Base-by-base conservation (phyloP, 371 early-diverging fungal species). In the Synchytrium microbalum region DNA sequence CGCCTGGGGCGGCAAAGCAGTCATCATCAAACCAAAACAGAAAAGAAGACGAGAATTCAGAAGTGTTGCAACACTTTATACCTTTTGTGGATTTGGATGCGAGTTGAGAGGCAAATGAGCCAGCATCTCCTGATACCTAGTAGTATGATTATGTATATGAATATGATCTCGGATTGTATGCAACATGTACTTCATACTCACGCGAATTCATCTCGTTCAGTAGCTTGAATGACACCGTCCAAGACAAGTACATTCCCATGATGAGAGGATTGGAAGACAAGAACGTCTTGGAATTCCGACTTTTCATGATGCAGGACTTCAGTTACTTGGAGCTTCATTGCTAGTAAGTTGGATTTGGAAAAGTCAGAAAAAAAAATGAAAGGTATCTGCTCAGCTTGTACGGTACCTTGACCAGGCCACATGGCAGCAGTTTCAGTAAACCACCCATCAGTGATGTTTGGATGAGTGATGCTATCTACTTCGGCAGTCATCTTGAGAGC, bases 191-290 rank as follows among this genome's bases (percentile, higher is more conserved):
- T 3, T 23, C 2, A n/a, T 2, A 85, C 86, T 76, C 83, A 90
- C 82, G 95, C 84, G 75, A 94, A 94, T 79, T 97, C 98, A 79
- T 97, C 98, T 72, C 93, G 88, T 80, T 97, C 98, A 63, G 96
- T 96, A 63, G 87, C 86, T 78, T 97, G 96, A 76, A 97, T 93
- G 56, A 93, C 96, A 68, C 94, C 94, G 71, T 97, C 98, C 61
- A 97, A 88, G 52, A 95, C 95, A 54, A 97, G 83, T 28, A 95
- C 96, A 73, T 90, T 93, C 66, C 98, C 98, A 74, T 96, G 92
- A 75, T 86, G 87, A 73, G 88, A 79, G 54, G 92, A 92, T 74
- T 92, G 80, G 80, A 97, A 97, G 32, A 95, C 90, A n/a, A 96
- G 84, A 38, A 97, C 93, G 75, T 97, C 98, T 78, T 97, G 96